Evolutionary conservation across 2,329 filamentous ascomycete genomes (phyloP).

Genomic region (Dichotomopilus funicola): DNA sequence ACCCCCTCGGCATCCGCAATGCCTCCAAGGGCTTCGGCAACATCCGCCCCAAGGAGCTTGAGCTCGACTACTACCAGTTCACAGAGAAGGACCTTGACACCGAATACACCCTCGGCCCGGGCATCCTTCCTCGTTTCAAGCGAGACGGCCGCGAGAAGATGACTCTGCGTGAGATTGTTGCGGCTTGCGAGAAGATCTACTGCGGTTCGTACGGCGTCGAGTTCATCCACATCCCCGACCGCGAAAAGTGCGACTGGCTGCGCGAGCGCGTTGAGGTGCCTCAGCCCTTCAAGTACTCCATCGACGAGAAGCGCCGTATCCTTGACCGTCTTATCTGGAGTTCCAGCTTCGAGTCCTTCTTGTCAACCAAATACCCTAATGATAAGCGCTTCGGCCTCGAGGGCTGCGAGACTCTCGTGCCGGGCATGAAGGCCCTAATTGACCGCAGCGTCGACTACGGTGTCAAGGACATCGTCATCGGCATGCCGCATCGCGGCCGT

Average conservation of each 20-base stretch:
- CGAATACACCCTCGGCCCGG: slow-evolving; percentile 86
- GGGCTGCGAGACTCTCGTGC: slow-evolving; percentile 92
- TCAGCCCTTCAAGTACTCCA: slow-evolving; percentile 90
- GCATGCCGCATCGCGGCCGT: slow-evolving; percentile 98
- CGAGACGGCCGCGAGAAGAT: slow-evolving; percentile 86
- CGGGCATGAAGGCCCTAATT: slow-evolving; percentile 98
- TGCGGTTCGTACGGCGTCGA: slow-evolving; percentile 96
- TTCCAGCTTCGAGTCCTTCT: slow-evolving; percentile 92
- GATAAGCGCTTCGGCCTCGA: slow-evolving; percentile 99
- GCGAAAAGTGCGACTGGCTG: slow-evolving; percentile 97
- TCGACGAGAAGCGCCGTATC: slow-evolving; percentile 97
- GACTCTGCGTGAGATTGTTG: slow-evolving; percentile 91
- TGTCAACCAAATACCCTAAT: slow-evolving; percentile 97
- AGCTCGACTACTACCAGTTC: slow-evolving; percentile 91
- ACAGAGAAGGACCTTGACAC: slow-evolving; percentile 88
- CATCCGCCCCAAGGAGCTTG: slow-evolving; percentile 83
- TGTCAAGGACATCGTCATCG: slow-evolving; percentile 98
- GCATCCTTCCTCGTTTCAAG: slow-evolving; percentile 91
- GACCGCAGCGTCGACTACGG: slow-evolving; percentile 98
- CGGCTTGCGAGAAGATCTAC: slow-evolving; percentile 89
- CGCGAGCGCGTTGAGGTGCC: slow-evolving; percentile 92
- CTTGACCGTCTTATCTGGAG: slow-evolving; percentile 98
- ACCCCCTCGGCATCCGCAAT: slow-evolving; percentile 88
- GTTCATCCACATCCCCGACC: slow-evolving; percentile 97
- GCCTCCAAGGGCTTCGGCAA: slow-evolving; percentile 79